phyloP scores from a whole-genome alignment of 768 basidiomycete genomes.

The Leccinum sublutescens region DNA sequence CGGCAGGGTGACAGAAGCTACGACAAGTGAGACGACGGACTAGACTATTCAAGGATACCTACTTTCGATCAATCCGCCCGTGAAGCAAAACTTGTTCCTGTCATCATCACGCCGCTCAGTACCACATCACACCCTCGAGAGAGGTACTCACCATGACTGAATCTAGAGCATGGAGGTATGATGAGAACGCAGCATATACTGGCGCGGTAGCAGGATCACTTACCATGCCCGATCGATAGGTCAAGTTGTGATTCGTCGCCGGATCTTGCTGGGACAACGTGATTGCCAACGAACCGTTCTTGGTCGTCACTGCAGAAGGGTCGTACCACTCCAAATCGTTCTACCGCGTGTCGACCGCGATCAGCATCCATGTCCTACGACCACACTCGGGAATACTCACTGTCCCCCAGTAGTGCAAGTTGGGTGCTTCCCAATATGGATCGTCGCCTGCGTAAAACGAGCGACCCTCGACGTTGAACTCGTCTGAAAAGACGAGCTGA shows the following conservation, averaged over 20 bases:
- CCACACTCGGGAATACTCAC: constrained; percentile 32
- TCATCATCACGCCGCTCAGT: constrained; percentile 4
- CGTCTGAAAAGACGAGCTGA: constrained; percentile 74
- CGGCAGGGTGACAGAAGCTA: constrained; percentile 40
- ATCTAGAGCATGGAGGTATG: constrained; percentile 21
- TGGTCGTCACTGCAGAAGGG: constrained; percentile 50
- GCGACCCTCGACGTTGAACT: constrained; percentile 74
- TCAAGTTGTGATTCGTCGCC: constrained; percentile 44
- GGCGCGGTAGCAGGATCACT: neutral
- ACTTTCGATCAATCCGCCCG: constrained; percentile 68
- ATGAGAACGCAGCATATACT: constrained; percentile 23
- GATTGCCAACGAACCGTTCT: constrained; percentile 48
- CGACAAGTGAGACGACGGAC: constrained; percentile 5
- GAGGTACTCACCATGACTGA: constrained; percentile 28
- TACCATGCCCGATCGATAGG: constrained; percentile 44
- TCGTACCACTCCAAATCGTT: constrained; percentile 60
- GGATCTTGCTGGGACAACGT: constrained; percentile 45
- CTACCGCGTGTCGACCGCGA: constrained; percentile 6
- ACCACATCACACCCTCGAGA: neutral
- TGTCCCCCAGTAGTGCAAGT: constrained; percentile 66
- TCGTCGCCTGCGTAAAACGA: constrained; percentile 70
- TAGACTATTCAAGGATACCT: neutral
- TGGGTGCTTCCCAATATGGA: constrained; percentile 55
- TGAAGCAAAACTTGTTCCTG: constrained; percentile 78
- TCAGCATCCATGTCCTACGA: constrained; percentile 2